A percentile compares a stretch with the other conserved stretches of the same genome.
Conservation (phyloP, 1,284 basidiomycete genomes). For the Prillingera fragicola region DNA sequence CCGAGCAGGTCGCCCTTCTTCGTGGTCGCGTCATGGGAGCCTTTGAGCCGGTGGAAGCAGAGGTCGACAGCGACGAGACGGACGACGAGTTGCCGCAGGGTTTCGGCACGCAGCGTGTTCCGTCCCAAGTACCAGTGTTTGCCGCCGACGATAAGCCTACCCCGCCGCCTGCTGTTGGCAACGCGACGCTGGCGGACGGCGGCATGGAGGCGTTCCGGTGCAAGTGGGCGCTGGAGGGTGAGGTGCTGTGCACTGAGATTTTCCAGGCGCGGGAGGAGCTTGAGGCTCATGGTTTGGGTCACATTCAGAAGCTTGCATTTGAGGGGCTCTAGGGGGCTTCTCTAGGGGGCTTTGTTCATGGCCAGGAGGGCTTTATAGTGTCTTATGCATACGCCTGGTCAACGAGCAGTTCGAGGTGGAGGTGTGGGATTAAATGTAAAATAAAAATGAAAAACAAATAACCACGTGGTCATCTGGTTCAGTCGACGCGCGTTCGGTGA, state of each 20-base stretch:
- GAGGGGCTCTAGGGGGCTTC: no score
- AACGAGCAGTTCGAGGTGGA: no score
- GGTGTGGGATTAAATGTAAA: slow-evolving; percentile 5
- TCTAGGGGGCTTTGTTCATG: no score
- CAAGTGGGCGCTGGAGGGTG: slow-evolving; percentile 16
- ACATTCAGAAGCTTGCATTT: no score
- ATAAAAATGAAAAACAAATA: slow-evolving; percentile 8
- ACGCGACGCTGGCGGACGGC: slow-evolving; percentile 11
- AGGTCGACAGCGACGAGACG: slow-evolving; percentile 9
- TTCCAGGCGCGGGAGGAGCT: slow-evolving; percentile 18
- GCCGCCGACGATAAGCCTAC: slow-evolving; percentile 6
- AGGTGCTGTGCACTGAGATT: slow-evolving; percentile 10
- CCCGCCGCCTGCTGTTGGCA: not conserved
- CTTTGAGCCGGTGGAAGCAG: slow-evolving; percentile 15
- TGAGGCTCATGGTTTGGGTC: slow-evolving; percentile 12
- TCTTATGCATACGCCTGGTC: no score
- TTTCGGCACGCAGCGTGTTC: no score
- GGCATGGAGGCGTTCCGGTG: slow-evolving; percentile 15
- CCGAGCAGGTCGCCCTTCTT: slow-evolving; percentile 21
- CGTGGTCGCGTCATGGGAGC: slow-evolving; percentile 34
- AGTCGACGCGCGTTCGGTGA: slow-evolving; percentile 11
- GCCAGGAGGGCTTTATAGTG: no score
- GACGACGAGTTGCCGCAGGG: slow-evolving; percentile 1
- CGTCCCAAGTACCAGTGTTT: slow-evolving; percentile 3
- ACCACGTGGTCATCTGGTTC: slow-evolving; percentile 12